phyloP scores from a whole-genome alignment of 1,284 basidiomycete genomes.

The Mycena sp. region DNA sequence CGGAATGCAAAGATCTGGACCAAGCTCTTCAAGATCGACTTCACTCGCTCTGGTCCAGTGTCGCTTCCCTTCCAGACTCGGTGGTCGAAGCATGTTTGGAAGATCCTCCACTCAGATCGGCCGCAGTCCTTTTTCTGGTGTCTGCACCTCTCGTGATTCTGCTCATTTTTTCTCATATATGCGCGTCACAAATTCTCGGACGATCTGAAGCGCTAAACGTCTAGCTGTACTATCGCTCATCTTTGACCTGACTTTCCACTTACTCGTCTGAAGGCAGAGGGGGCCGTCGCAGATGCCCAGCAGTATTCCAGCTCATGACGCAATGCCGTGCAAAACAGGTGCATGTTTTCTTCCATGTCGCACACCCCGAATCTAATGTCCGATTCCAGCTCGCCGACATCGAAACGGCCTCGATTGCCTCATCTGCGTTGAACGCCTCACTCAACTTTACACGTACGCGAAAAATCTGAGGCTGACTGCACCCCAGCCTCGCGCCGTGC shows the following conservation, averaged over 20 bases:
- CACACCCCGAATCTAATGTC: neutral
- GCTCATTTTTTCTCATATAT: neutral
- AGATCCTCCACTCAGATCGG: neutral
- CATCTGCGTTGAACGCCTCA: conserved; percentile 19
- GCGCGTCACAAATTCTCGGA: neutral
- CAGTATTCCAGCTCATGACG: too few species aligned
- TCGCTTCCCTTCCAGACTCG: too few species aligned
- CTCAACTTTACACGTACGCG: conserved; percentile 15
- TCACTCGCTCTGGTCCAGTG: too few species aligned
- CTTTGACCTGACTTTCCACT: neutral
- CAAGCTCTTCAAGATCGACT: too few species aligned
- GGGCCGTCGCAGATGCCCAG: neutral
- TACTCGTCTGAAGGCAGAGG: neutral
- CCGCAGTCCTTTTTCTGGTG: neutral
- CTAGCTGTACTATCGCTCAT: neutral
- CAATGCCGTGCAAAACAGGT: conserved; percentile 2
- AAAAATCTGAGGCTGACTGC: too few species aligned
- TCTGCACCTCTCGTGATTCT: neutral
- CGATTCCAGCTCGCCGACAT: conserved; percentile 10
- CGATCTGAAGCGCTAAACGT: neutral
- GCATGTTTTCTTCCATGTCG: neutral
- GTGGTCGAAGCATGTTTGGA: neutral
- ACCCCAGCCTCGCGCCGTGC: conserved; percentile 11
- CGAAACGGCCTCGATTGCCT: conserved; percentile 14
- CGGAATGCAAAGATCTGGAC: too few species aligned